Percentiles rank a stretch among this genome's conserved stretches.
Conservation (phyloP, 495 filamentous ascomycete genomes). For the Lasiosphaeria hispida region DNA sequence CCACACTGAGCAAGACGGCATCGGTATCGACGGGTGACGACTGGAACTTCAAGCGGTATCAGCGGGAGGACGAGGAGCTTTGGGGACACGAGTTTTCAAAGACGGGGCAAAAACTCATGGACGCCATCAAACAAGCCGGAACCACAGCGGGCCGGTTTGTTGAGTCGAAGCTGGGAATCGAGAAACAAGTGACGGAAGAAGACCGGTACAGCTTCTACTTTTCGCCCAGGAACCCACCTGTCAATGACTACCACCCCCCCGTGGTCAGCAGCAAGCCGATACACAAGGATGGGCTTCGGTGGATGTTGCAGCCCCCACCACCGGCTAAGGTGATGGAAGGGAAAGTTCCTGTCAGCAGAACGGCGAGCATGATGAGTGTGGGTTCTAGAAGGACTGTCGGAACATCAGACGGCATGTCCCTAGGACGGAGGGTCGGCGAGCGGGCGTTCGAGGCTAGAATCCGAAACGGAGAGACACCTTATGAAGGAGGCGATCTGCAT, state of each 20-base stretch:
- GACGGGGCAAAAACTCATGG: slow-evolving; percentile 46
- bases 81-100: slow-evolving; percentile 58
- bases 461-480: slow-evolving; percentile 32
- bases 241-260: slow-evolving; percentile 84
- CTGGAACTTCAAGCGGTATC: slow-evolving; percentile 72
- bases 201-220: slow-evolving; percentile 57
- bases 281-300: slow-evolving; percentile 65
- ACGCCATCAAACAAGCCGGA: slow-evolving; percentile 52
- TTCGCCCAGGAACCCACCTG: slow-evolving; percentile 67
- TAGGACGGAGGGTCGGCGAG: slow-evolving; percentile 35
- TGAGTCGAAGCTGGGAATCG: slow-evolving; percentile 42
- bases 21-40: slow-evolving; percentile 45
- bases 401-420: slow-evolving; percentile 22
- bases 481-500: slow-evolving; percentile 28
- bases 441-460: slow-evolving; percentile 40
- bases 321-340: slow-evolving; percentile 83
- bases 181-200: slow-evolving; percentile 41
- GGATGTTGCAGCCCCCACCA: slow-evolving; percentile 91
- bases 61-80: slow-evolving; percentile 80
- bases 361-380: slow-evolving; percentile 39
- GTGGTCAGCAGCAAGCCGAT: slow-evolving; percentile 72
- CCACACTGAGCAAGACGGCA: slow-evolving; percentile 30
- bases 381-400: slow-evolving; percentile 26
- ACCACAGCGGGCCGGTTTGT: slow-evolving; percentile 46
- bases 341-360: slow-evolving; percentile 59